phyloP scores from a whole-genome alignment of 805 yeast genomes.

The Zygotorulaspora chibaensis region DNA sequence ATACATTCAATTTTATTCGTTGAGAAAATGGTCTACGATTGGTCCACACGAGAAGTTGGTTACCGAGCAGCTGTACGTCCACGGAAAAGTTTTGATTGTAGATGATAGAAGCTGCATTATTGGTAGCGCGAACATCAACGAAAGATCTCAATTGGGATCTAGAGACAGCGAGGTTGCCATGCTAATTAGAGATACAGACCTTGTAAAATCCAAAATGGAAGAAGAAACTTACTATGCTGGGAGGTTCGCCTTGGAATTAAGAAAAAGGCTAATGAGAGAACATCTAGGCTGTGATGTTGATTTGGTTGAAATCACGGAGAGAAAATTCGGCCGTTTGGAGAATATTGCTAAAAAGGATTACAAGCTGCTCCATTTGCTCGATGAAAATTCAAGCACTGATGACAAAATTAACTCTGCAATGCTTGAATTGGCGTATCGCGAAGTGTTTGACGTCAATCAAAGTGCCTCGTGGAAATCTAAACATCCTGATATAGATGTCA shows the following conservation, averaged over 20 bases:
- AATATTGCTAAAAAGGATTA: conserved; percentile 33
- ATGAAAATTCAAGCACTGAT: conserved; percentile 7
- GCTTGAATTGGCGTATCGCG: conserved; percentile 72
- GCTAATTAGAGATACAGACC: conserved; percentile 75
- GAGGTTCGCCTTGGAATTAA: conserved; percentile 80
- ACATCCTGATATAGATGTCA: conserved; percentile 31
- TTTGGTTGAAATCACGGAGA: conserved; percentile 72
- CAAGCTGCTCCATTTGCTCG: conserved; percentile 22
- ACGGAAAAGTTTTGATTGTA: conserved; percentile 85
- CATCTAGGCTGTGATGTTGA: conserved; percentile 94
- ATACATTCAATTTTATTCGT: conserved; percentile 84
- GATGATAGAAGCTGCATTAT: conserved; percentile 92
- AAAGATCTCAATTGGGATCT: conserved; percentile 89
- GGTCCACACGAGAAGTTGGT: conserved; percentile 70
- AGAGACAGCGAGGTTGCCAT: conserved; percentile 96
- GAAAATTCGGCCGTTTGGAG: conserved; percentile 51
- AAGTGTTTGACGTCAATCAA: conserved; percentile 44
- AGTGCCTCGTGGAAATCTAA: conserved; percentile 44
- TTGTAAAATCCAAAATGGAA: conserved; percentile 64
- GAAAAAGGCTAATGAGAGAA: conserved; percentile 93
- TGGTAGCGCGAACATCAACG: conserved; percentile 97
- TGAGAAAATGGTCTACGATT: conserved; percentile 93
- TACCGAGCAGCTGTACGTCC: conserved; percentile 90
- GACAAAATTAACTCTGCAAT: conserved; percentile 50
- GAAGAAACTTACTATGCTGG: conserved; percentile 80